phyloP scores from a whole-genome alignment of 1,284 basidiomycete species.

The Ustilago sp. region DNA sequence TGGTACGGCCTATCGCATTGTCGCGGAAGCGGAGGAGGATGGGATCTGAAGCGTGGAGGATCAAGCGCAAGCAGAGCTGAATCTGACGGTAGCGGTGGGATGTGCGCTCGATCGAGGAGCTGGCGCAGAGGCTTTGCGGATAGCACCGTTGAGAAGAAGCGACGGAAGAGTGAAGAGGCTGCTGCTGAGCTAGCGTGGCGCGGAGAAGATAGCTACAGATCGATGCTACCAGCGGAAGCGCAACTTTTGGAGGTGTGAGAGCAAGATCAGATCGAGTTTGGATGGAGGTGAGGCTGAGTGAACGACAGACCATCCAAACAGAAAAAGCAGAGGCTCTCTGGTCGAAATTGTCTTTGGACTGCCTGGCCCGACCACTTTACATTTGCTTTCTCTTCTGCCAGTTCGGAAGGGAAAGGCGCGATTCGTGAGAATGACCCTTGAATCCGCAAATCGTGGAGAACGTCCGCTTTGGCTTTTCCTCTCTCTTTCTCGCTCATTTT shows the following conservation, averaged over 20 bases:
- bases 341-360: background rate
- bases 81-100: background rate
- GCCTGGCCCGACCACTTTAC: conserved; percentile 24
- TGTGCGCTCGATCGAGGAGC: background rate
- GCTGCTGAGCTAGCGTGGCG: background rate
- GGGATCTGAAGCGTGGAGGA: background rate
- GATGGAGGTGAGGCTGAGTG: background rate
- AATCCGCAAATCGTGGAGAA: conserved; percentile 9
- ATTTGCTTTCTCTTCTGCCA: background rate
- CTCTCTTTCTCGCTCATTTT: background rate
- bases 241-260: background rate
- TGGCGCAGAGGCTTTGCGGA: background rate
- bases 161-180: background rate
- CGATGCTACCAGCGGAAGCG: background rate
- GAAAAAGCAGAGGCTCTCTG: background rate
- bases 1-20: conserved; percentile 25
- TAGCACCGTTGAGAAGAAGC: background rate
- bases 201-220: background rate
- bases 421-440: conserved; percentile 7
- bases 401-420: background rate
- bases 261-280: background rate
- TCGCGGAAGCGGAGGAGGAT: conserved; percentile 2
- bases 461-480: background rate
- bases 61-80: background rate
- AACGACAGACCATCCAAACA: background rate